Conservation (phyloP, 2,329 filamentous ascomycete genomes). For the Ceratocystis ficicola region DNA sequence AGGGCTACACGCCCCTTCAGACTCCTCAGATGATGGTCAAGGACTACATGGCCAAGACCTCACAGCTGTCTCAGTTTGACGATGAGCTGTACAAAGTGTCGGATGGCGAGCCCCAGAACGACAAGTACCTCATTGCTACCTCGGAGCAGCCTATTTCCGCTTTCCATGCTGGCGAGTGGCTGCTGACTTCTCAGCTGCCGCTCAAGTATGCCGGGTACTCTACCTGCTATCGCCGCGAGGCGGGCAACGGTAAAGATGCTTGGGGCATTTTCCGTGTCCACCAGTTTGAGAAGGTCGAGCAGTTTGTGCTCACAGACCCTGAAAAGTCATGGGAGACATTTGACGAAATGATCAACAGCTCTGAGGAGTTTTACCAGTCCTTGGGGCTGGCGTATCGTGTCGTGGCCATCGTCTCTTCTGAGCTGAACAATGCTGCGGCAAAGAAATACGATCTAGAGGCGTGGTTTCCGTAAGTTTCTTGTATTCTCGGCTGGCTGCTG, state of each 20-base stretch:
- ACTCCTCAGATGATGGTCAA: conserved; percentile 91
- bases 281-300: conserved; percentile 91
- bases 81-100: conserved; percentile 97
- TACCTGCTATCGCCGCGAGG: conserved; percentile 92
- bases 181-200: conserved; percentile 70
- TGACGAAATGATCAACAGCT: conserved; percentile 79
- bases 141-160: conserved; percentile 92
- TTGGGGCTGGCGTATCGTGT: conserved; percentile 82
- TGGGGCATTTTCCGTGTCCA: conserved; percentile 98
- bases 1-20: conserved; percentile 71
- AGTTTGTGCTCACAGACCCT: conserved; percentile 69
- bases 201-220: conserved; percentile 89
- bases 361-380: conserved; percentile 90
- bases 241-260: conserved; percentile 75
- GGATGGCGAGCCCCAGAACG: conserved; percentile 70
- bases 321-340: conserved; percentile 90
- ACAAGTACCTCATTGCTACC: conserved; percentile 70
- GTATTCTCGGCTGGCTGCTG: not conserved
- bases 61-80: conserved; percentile 92
- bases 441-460: conserved; percentile 97
- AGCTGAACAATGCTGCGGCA: conserved; percentile 60
- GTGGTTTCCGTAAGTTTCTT: conserved; percentile 65
- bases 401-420: conserved; percentile 90
- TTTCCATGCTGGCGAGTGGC: conserved; percentile 87
- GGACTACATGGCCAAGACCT: conserved; percentile 95